phyloP scores from a whole-genome alignment of 2,329 filamentous ascomycete species.

The Colletotrichum orchidophilum region DNA sequence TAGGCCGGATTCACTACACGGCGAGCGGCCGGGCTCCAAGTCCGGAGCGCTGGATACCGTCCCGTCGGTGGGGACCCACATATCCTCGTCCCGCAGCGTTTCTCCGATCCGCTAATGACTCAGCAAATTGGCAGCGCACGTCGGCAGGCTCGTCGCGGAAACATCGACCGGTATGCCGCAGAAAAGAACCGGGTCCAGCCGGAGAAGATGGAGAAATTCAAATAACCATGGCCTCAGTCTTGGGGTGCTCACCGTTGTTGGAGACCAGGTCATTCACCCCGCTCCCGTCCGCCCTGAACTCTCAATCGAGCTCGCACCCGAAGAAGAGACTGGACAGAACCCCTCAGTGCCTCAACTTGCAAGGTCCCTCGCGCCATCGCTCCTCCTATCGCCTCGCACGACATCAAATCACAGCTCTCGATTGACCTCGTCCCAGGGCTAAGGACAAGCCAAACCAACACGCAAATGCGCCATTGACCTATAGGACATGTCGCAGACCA shows the following conservation, averaged over 20 bases:
- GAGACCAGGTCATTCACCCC: neutral
- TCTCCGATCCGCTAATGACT: neutral
- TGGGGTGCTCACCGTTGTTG: neutral
- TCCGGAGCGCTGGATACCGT: neutral
- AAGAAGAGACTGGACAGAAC: neutral
- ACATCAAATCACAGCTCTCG: neutral
- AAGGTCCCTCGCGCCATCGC: neutral
- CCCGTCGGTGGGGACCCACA: neutral
- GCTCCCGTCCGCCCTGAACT: neutral
- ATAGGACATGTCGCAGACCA: neutral
- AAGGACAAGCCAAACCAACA: slow-evolving; percentile 15
- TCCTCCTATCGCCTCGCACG: neutral
- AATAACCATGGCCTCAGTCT: neutral
- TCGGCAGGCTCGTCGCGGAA: neutral
- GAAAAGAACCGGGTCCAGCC: neutral
- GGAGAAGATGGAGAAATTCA: neutral
- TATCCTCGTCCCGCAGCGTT: neutral
- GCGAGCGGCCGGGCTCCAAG: neutral
- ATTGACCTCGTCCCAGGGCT: neutral
- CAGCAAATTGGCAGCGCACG: neutral
- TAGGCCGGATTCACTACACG: slow-evolving; percentile 3
- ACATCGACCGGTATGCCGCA: neutral
- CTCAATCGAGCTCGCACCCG: neutral
- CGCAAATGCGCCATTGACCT: slow-evolving; percentile 6
- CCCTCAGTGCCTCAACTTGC: neutral